Conservation (phyloP, 78 protist species). For the Blattamonas nauphoetae region DNA sequence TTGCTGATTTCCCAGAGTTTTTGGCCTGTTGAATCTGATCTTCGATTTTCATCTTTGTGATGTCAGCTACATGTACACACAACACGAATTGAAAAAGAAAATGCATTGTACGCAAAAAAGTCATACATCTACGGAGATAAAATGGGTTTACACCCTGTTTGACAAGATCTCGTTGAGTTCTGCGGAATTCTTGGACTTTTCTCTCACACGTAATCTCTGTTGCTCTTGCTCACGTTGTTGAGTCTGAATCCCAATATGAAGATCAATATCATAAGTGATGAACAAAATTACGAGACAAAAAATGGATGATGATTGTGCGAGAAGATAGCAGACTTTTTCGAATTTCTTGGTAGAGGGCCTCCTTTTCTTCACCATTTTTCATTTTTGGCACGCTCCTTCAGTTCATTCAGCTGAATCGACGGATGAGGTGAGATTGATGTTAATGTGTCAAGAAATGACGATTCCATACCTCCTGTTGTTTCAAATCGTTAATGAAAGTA, state of each 20-base stretch:
- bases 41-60: neutral
- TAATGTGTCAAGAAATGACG: no score
- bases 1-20: neutral
- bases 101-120: neutral
- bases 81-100: neutral
- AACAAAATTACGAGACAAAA: no score
- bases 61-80: neutral
- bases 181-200: neutral
- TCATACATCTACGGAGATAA: neutral
- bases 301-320: no score
- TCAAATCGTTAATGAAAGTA: neutral
- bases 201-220: neutral
- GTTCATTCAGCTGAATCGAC: no score
- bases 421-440: no score
- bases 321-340: no score
- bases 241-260: neutral
- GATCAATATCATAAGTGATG: no score
- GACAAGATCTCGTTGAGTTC: neutral
- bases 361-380: no score
- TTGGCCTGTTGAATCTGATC: neutral
- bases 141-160: neutral
- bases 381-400: no score
- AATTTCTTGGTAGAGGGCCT: no score
- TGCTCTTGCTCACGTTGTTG: neutral
- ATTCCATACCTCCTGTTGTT: neutral